These are phyloP conservation scores for Cardamine chenopodiifolia DNA, from an alignment of 345 rosid species.

Conservation along the genomic window DNA sequence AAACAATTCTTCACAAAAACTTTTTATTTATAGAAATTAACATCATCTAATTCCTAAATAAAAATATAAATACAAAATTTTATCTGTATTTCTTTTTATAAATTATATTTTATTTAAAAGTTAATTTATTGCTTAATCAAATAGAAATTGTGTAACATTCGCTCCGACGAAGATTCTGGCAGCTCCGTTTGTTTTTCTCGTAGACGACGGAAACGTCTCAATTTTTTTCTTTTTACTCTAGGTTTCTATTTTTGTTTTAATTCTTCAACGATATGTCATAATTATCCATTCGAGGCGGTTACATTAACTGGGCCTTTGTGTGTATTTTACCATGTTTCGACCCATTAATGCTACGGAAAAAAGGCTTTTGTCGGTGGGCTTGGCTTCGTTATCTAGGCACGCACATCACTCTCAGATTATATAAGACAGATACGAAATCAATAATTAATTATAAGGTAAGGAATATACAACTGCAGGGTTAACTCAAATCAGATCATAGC, in stretches of 20 bases:
- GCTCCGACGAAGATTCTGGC: constrained; percentile 24
- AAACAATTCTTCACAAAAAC: too few species aligned
- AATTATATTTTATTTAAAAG: too few species aligned
- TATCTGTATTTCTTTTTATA: too few species aligned
- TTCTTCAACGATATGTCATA: background rate
- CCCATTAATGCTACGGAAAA: too few species aligned
- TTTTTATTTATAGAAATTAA: too few species aligned
- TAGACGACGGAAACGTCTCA: constrained; percentile 13
- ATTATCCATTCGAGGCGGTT: constrained; percentile 24
- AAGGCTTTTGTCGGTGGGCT: background rate
- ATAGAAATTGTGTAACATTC: too few species aligned
- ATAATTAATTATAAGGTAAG: background rate
- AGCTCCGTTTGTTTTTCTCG: constrained; percentile 21
- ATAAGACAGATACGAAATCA: background rate
- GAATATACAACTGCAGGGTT: constrained; percentile 24
- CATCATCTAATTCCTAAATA: too few species aligned
- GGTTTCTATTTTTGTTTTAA: background rate
- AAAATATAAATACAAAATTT: too few species aligned
- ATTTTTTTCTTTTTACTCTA: background rate
- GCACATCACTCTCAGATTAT: background rate
- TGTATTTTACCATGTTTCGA: background rate
- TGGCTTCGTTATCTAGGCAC: background rate
- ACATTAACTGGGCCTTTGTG: background rate
- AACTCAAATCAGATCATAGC: constrained; percentile 1
- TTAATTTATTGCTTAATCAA: too few species aligned